Conservation (phyloP, 164 flowering plant genomes). For the Sextonia rubra region DNA sequence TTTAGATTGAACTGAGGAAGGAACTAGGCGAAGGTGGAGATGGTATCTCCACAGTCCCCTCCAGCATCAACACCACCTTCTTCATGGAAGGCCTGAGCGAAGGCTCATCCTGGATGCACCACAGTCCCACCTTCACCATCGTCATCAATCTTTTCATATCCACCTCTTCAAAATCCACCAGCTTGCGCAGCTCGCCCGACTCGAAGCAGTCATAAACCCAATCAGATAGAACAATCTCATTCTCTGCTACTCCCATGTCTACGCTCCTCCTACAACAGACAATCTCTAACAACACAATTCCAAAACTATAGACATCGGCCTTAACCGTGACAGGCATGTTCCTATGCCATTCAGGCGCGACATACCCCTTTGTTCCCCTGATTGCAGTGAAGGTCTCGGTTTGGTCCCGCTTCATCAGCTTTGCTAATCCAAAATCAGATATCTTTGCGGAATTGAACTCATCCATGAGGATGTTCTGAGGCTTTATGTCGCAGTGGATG, state of each 20-base stretch:
- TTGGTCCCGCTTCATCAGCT: conserved; percentile 14
- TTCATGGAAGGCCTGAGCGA: conserved; percentile 11
- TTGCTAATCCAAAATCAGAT: conserved; percentile 18
- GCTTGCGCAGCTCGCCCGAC: not conserved
- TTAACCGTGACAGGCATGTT: conserved; percentile 10
- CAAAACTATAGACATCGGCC: conserved; percentile 19
- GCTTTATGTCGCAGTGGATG: conserved; percentile 21
- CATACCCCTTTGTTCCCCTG: conserved; percentile 16
- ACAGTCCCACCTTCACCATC: conserved; percentile 8
- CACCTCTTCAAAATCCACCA: conserved; percentile 10
- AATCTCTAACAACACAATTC: conserved; percentile 24
- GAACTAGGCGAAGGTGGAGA: too few relatives aligned
- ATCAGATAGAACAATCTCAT: conserved; percentile 11
- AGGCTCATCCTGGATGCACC: conserved; percentile 12
- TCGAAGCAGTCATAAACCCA: conserved; percentile 18
- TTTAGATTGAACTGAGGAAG: not conserved
- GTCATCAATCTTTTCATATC: conserved; percentile 5
- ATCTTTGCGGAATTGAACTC: conserved; percentile 8
- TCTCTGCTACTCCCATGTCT: conserved; percentile 2
- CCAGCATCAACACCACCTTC: conserved; percentile 10
- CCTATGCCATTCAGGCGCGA: conserved; percentile 10
- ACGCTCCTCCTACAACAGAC: conserved; percentile 14
- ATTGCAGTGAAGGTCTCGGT: conserved; percentile 12
- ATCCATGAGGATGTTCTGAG: conserved; percentile 17
- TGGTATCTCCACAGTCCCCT: not conserved